phyloP scores from a whole-genome alignment of 305 asterid genomes.

The Fraxinus floribunda region DNA sequence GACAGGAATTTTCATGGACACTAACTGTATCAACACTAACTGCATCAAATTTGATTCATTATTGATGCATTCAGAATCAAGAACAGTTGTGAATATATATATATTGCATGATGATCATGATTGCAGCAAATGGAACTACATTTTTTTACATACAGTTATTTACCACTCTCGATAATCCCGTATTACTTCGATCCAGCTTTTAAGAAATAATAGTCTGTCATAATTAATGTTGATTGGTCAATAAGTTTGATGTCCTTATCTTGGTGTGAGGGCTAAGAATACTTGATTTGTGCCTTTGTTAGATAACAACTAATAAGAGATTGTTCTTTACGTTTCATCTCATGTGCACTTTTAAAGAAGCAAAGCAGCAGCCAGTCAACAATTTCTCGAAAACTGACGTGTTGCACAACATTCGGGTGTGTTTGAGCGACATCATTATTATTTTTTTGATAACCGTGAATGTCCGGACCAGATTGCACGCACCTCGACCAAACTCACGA shows the following conservation, averaged over 20 bases:
- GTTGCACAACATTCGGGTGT: too few species aligned
- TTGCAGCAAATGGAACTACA: conserved; percentile 14
- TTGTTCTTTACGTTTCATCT: conserved; percentile 28
- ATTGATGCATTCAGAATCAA: conserved; percentile 28
- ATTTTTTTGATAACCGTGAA: too few species aligned
- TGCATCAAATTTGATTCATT: conserved; percentile 10
- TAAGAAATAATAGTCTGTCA: conserved; percentile 27
- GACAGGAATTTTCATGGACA: conserved; percentile 28
- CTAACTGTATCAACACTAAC: conserved; percentile 24
- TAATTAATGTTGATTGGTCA: conserved; percentile 30
- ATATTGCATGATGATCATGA: conserved; percentile 4
- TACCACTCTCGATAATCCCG: conserved; percentile 10
- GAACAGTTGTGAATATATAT: conserved; percentile 14
- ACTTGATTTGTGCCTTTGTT: conserved; percentile 32
- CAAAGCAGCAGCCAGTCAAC: conserved; percentile 5
- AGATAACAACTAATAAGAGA: conserved; percentile 1
- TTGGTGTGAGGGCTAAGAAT: conserved; percentile 50
- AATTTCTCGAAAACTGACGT: background rate
- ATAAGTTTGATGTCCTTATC: conserved; percentile 31
- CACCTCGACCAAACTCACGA: too few species aligned
- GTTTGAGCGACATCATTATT: too few species aligned
- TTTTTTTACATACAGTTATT: background rate
- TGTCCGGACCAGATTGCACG: too few species aligned
- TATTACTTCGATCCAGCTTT: conserved; percentile 14
- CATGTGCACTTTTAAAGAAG: conserved; percentile 1